Conservation (phyloP, 345 rosid genomes). For the Chamaenerion angustifolium region DNA sequence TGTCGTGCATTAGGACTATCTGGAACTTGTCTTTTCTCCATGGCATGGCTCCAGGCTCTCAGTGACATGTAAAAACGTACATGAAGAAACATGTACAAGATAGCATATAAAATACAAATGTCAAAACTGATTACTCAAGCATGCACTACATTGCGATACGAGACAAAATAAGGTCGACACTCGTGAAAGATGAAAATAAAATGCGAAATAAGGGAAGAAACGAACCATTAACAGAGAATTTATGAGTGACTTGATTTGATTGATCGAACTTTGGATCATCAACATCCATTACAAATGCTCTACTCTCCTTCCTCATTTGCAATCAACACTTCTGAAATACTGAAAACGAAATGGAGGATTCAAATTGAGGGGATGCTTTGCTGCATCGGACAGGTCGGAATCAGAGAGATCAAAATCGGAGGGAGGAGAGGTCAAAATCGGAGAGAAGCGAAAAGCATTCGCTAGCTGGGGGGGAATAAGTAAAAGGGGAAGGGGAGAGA, state of each 20-base stretch:
- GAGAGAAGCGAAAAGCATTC: too few species aligned
- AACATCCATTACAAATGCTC: conserved; percentile 46
- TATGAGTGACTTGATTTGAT: conserved; percentile 56
- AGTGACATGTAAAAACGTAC: conserved; percentile 76
- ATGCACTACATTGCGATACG: conserved; percentile 20
- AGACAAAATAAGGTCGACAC: neutral
- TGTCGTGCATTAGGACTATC: conserved; percentile 91
- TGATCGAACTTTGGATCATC: conserved; percentile 53
- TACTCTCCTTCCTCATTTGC: too few species aligned
- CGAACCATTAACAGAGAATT: conserved; percentile 68
- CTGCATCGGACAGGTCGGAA: too few species aligned
- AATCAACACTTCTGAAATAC: too few species aligned
- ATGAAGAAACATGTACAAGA: conserved; percentile 66
- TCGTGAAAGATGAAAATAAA: neutral
- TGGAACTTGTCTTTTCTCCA: conserved; percentile 94
- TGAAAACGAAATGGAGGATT: too few species aligned
- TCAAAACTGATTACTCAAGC: too few species aligned
- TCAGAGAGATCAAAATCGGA: too few species aligned
- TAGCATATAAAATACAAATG: conserved; percentile 8
- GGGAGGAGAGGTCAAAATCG: too few species aligned
- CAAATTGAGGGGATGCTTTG: too few species aligned
- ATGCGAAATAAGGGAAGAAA: too few species aligned
- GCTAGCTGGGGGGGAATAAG: too few species aligned
- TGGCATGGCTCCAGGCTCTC: conserved; percentile 99
- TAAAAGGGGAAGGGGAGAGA: too few species aligned